Percentiles rank a stretch among this genome's conserved stretches.
These are phyloP conservation scores for Lipomyces anomalus DNA, from an alignment of 805 yeast species.

Conservation along the genomic window DNA sequence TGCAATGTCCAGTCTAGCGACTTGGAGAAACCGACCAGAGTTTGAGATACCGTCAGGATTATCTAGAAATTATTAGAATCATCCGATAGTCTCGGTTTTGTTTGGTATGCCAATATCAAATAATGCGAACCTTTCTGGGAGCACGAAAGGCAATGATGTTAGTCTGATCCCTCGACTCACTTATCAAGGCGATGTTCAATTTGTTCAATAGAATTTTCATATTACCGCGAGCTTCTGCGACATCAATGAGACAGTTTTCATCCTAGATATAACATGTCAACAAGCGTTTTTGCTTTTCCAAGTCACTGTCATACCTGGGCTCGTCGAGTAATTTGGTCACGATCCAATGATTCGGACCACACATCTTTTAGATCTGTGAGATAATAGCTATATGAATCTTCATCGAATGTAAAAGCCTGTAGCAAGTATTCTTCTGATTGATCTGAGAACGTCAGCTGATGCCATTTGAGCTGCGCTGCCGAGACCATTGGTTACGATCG, in stretches of 20 bases:
- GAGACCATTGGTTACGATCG: too few species aligned
- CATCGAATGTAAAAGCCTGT: too few species aligned
- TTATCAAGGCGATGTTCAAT: constrained; percentile 2
- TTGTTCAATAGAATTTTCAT: constrained; percentile 3
- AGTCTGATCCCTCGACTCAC: neutral
- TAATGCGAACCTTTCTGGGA: neutral
- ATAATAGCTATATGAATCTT: too few species aligned
- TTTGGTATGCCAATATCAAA: neutral
- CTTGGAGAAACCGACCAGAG: too few species aligned
- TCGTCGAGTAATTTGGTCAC: constrained; percentile 5
- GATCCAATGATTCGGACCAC: constrained; percentile 11
- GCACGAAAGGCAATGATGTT: neutral
- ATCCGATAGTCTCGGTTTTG: neutral
- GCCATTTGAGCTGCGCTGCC: too few species aligned
- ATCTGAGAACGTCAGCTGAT: too few species aligned
- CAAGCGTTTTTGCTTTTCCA: neutral
- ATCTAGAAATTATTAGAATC: neutral
- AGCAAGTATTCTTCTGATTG: too few species aligned
- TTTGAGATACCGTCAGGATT: too few species aligned
- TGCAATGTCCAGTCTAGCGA: too few species aligned
- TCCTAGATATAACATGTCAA: constrained; percentile 1
- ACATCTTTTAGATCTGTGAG: constrained; percentile 15
- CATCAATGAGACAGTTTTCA: constrained; percentile 15
- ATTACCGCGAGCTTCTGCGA: constrained; percentile 6
- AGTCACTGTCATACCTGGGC: constrained; percentile 9